Conservation (phyloP, 495 filamentous ascomycete species). For the Neurospora intermedia region DNA sequence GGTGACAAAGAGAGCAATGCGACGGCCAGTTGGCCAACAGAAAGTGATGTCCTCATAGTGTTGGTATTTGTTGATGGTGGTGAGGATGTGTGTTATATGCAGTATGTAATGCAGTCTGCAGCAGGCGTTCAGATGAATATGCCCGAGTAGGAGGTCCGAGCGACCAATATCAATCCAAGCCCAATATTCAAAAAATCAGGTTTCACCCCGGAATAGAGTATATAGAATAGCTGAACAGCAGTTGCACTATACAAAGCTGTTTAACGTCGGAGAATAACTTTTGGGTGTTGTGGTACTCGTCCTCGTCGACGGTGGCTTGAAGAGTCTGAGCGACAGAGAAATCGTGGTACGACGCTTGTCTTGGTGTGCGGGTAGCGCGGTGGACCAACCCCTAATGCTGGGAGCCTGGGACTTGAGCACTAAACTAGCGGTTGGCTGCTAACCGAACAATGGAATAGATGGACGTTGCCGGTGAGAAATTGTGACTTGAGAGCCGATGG, state of each 20-base stretch:
- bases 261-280: slow-evolving; percentile 15
- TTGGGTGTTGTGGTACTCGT: slow-evolving; percentile 6
- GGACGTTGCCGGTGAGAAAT: slow-evolving; percentile 8
- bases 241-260: slow-evolving; percentile 6
- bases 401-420: neutral
- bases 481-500: neutral
- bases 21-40: slow-evolving; percentile 22
- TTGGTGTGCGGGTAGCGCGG: slow-evolving; percentile 4
- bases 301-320: slow-evolving; percentile 6
- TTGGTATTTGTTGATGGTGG: neutral
- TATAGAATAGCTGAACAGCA: neutral
- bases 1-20: slow-evolving; percentile 25
- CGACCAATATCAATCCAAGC: neutral
- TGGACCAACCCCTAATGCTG: slow-evolving; percentile 14
- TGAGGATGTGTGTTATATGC: neutral
- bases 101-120: neutral
- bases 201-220: neutral
- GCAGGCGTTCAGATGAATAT: neutral
- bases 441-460: slow-evolving; percentile 9
- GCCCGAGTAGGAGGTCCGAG: neutral
- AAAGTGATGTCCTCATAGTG: slow-evolving; percentile 18
- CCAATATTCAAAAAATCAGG: neutral
- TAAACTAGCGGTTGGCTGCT: neutral
- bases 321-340: slow-evolving; percentile 3
- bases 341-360: slow-evolving; percentile 14